Evolutionary conservation across 257 asterid genomes (phyloP), one percentile per base, ranked within the genome.

Genomic region (Nicotiana noctiflora): DNA sequence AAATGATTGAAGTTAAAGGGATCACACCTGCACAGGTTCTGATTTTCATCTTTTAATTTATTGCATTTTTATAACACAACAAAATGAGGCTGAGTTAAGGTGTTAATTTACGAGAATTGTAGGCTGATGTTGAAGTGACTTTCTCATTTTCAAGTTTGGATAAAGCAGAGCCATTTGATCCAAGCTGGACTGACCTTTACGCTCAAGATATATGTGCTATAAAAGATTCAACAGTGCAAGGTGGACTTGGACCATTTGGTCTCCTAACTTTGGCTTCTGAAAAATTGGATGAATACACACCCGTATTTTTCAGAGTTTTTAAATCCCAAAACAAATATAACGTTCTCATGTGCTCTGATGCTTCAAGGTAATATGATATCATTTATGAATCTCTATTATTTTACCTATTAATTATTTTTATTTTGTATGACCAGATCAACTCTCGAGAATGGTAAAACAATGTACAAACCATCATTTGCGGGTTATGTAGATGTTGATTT

Each of bases 211-310:
- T 89, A 32, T 87, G 92, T 55, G 76, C 82, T 11, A 75, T 76
- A 17, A 87, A 80, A 77, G 91, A 86, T 8, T 87, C 91, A 0
- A 65, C 83, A 0, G 86, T 81, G 29, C 77, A 75, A 67, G 92
- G 92, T 5, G 92, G 92, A 75, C 44, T 89, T 2, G 92, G 92
- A 34, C 92, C 92, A 34, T 89, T 87, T 29, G 90, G 92, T 27
- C 82, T 87, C n/a, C 51, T 89, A 29, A 87, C 89, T 14, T 84
- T 84, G 55, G 92, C 92, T 55, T 87, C 89, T 14, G 4, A 60
- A 44, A 60, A 78, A 3, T 79, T 86, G 13, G 83, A 85, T 80
- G 90, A 88, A 52, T 87, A 86, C 25, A 89, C 90, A 2, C 89
- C 92, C 0, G 87, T 89, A 18, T 87, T 85, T 77, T 87, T 87